These are phyloP conservation scores for cucumber (Cucumis sativus) DNA, from an alignment of 306 rosid genomes.

Conservation along the genomic window DNA sequence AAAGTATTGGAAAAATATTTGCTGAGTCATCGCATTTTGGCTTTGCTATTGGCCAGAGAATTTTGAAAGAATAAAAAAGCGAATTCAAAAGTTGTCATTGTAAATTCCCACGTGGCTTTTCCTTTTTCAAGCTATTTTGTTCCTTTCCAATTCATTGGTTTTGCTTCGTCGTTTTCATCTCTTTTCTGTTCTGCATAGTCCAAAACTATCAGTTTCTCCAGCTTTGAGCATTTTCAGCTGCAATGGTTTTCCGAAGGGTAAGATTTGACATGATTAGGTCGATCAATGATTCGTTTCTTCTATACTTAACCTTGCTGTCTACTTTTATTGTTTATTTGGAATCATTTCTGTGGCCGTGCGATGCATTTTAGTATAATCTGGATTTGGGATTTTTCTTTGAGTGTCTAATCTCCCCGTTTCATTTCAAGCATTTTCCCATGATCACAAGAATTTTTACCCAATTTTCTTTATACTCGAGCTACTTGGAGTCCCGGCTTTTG, in stretches of 20 bases:
- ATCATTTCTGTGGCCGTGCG: background rate
- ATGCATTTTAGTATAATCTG: background rate
- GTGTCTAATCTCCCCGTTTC: background rate
- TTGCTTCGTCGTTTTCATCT: background rate
- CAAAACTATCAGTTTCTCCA: background rate
- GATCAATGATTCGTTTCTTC: background rate
- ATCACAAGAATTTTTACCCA: background rate
- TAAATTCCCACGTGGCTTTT: background rate
- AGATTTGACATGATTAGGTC: conserved; percentile 4
- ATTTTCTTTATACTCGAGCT: background rate
- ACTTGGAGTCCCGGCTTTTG: background rate
- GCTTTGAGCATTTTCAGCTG: background rate
- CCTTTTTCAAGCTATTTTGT: background rate
- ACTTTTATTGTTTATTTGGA: background rate
- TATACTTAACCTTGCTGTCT: background rate
- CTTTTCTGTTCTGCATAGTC: background rate
- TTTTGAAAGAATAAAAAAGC: background rate
- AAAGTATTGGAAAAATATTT: background rate
- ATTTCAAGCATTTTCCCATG: background rate
- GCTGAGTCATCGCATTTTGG: background rate
- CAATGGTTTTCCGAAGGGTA: conserved; percentile 57
- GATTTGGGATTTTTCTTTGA: background rate
- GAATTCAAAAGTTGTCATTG: background rate
- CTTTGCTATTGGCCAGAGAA: background rate
- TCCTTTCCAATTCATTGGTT: background rate